Base-by-base conservation (phyloP, 1,139 yeast species). In the Debaryomyces robertsiae region DNA sequence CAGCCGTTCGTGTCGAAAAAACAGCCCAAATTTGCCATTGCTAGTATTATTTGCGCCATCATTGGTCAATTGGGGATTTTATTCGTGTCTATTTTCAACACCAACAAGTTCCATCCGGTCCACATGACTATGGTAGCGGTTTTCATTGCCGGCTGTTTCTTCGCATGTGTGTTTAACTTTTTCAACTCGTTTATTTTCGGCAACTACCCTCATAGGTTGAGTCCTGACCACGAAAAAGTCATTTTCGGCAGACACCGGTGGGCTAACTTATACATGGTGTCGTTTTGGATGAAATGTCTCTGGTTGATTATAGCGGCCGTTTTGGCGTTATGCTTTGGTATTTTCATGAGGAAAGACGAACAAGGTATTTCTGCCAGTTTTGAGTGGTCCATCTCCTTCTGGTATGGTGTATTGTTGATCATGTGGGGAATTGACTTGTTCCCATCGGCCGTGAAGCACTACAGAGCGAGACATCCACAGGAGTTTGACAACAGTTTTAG, bases 351-450 rank as follows among this genome's bases (percentile, higher is more conserved):
- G 7, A 39, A 43, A 1, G 73, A 67, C 30, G 44, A 65, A 9
- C 63, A 71, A 28, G 63, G 71, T 11, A 65, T 74, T 40, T 73
- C 81, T 17, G 87, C 86, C 0, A 66, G 67, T 11, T 82, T 85
- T 59, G 98, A 91, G 61, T 91, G 98, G 97, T 57, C 80, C 6
- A 64, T 90, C 34, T 82, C 91, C 6, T 91, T 83, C 64, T 84
- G 88, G 81, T 90, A 87, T 57, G 94, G 95, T 7, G 57, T 84
- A 28, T 71, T 86, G 46, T 76, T 84, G 52, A 59, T 84, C 7
- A 66, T 84, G 46, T 75, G 93, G 65, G 67, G 84, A 2, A 73
- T 79, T 50, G 97, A 91, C 57, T 73, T 90, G 52, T 75, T 76
- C 55, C 86, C 91, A 1, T 81, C 85, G 24, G 79, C 82, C 5